Percentiles rank a stretch among this genome's conserved stretches.
phyloP scores from a whole-genome alignment of 305 asterid species.

The Solanum hybrid region DNA sequence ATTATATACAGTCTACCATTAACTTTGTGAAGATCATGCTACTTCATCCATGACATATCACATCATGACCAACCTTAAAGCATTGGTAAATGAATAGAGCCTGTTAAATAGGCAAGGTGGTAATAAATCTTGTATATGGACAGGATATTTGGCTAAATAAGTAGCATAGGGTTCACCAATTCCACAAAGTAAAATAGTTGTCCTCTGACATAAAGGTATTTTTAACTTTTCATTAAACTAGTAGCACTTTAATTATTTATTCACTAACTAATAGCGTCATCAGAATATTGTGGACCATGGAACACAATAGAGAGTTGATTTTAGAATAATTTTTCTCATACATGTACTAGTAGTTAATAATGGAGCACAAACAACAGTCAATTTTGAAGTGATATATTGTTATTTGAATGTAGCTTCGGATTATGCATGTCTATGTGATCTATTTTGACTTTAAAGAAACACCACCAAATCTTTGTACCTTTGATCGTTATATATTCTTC shows the following conservation, averaged over 20 bases:
- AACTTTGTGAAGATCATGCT: neutral
- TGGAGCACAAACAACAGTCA: slow-evolving; percentile 3
- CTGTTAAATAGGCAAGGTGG: slow-evolving; percentile 3
- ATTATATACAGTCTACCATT: neutral
- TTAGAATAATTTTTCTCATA: neutral
- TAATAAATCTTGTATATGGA: slow-evolving; percentile 1
- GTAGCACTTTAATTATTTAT: neutral
- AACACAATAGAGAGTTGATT: neutral
- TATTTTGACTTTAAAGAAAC: neutral
- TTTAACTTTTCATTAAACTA: neutral
- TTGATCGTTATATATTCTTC: neutral
- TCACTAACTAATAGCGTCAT: neutral
- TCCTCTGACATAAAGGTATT: neutral
- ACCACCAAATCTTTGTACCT: neutral
- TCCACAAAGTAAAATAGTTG: neutral
- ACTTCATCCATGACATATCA: neutral
- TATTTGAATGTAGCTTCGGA: neutral
- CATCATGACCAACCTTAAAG: slow-evolving; percentile 3
- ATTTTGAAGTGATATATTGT: neutral
- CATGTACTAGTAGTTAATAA: neutral
- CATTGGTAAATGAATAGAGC: slow-evolving; percentile 4
- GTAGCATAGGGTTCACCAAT: neutral
- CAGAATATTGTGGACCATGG: neutral
- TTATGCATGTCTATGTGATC: neutral
- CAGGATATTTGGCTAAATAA: slow-evolving; percentile 5